Conservation (phyloP, 305 asterid species). For the Rubia peregrina region DNA sequence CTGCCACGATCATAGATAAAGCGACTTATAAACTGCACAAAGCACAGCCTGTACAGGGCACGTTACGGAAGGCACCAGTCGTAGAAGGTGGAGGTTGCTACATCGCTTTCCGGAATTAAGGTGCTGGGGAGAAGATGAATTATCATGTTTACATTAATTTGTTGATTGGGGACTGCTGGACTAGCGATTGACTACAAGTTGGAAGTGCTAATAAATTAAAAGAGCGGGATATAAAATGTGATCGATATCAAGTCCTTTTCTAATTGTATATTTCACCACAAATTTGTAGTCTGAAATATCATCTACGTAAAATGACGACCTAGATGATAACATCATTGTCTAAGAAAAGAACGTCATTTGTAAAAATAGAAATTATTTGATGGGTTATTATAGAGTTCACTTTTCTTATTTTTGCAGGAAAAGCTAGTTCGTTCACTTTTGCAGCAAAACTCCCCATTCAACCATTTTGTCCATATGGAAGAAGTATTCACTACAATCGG, state of each 20-base stretch:
- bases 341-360: no score
- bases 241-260: background rate
- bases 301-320: no score
- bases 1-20: no score
- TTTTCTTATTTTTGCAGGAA: no score
- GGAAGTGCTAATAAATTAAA: background rate
- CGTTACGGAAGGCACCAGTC: background rate
- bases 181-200: background rate
- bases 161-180: background rate
- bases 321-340: no score
- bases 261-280: background rate
- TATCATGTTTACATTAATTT: background rate
- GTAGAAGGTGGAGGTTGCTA: conserved; percentile 6
- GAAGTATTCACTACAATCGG: no score
- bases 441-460: no score
- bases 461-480: no score
- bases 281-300: background rate
- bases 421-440: no score
- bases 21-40: no score
- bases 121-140: background rate
- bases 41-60: background rate
- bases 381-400: no score
- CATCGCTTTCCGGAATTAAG: conserved; percentile 5
- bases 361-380: no score
- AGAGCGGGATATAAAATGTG: background rate